These are phyloP conservation scores for Penicillium herquei DNA, from an alignment of 495 filamentous ascomycete species.

Conservation along the genomic window DNA sequence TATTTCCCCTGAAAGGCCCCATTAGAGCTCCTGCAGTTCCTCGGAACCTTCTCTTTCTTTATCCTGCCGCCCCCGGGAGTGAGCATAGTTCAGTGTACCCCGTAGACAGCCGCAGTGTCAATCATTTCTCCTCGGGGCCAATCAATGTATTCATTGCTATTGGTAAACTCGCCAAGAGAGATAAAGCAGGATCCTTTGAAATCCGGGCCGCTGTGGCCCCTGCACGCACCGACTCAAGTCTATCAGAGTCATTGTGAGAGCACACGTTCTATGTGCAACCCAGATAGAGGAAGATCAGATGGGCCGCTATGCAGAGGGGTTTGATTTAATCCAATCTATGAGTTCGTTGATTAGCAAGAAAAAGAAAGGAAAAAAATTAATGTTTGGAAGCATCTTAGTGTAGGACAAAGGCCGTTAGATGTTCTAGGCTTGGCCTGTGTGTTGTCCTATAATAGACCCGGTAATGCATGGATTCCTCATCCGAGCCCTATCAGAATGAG, in stretches of 20 bases:
- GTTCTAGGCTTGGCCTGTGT: too few relatives aligned
- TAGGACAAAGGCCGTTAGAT: too few relatives aligned
- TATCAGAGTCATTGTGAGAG: slow-evolving; percentile 2
- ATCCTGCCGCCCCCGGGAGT: neutral
- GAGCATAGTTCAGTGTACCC: neutral
- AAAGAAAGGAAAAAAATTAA: too few relatives aligned
- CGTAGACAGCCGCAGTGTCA: neutral
- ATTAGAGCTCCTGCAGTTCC: neutral
- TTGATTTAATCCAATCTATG: neutral
- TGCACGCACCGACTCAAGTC: slow-evolving; percentile 3
- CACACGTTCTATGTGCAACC: neutral
- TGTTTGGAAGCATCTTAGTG: too few relatives aligned
- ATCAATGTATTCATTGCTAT: neutral
- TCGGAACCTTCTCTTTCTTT: neutral
- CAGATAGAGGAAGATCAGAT: neutral
- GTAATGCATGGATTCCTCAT: too few relatives aligned
- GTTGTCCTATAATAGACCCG: too few relatives aligned
- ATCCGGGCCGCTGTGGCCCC: slow-evolving; percentile 10
- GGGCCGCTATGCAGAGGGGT: neutral
- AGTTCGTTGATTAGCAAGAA: too few relatives aligned
- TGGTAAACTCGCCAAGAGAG: slow-evolving; percentile 7
- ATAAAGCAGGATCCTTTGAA: slow-evolving; percentile 11
- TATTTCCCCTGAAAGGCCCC: neutral
- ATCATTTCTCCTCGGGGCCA: neutral
- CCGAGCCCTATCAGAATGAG: too few relatives aligned